Percentiles rank a stretch among this genome's conserved stretches.
Evolutionary conservation across 2,329 filamentous ascomycete species (phyloP).

Genomic region (Massarina eburnea): DNA sequence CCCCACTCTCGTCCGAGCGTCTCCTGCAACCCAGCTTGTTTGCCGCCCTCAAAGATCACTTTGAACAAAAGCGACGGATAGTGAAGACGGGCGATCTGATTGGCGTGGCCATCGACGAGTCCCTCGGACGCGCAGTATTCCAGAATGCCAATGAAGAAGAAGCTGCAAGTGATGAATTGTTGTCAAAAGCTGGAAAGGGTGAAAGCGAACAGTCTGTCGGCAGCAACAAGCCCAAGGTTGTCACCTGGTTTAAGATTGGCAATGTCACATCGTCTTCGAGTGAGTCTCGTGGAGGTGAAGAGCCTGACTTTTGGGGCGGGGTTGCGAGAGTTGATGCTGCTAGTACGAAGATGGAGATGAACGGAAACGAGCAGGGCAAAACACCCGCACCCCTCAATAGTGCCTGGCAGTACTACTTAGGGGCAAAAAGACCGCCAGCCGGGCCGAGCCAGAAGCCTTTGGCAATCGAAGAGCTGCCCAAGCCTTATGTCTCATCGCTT

Average conservation of each 20-base stretch:
- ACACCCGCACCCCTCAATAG: conserved; percentile 75
- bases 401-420: conserved; percentile 88
- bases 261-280: conserved; percentile 54
- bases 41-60: conserved; percentile 83
- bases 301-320: conserved; percentile 78
- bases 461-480: conserved; percentile 42
- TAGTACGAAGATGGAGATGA: conserved; percentile 86
- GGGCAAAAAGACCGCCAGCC: conserved; percentile 67
- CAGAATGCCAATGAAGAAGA: conserved; percentile 76
- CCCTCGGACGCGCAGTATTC: conserved; percentile 78
- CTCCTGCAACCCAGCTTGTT: conserved; percentile 84
- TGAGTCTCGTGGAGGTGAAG: conserved; percentile 61
- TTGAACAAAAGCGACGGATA: conserved; percentile 78
- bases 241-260: conserved; percentile 92
- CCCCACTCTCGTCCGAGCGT: conserved; percentile 83
- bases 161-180: conserved; percentile 51
- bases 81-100: conserved; percentile 87
- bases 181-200: conserved; percentile 51
- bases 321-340: conserved; percentile 83
- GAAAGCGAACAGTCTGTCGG: conserved; percentile 18
- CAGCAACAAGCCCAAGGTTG: conserved; percentile 41
- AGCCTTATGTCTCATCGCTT: conserved; percentile 47
- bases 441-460: conserved; percentile 61
- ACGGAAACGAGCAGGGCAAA: conserved; percentile 80
- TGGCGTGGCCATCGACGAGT: conserved; percentile 84